Evolutionary conservation across 257 asterid species (phyloP), one percentile per base, ranked within the genome.

Genomic region (Solanum pinnatisectum): DNA sequence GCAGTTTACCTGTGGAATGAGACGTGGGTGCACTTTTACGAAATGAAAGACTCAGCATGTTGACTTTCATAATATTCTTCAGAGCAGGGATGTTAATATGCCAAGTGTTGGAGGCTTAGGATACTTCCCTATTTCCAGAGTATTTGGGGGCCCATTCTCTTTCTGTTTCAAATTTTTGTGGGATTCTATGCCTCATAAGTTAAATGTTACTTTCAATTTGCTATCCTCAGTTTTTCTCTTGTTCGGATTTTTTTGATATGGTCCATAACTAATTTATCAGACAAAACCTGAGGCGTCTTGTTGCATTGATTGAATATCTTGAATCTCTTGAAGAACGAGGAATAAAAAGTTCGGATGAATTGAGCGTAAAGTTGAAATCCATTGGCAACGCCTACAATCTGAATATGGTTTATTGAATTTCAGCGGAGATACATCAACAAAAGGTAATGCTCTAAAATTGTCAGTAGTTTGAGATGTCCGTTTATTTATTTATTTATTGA

Each of bases 261-360:
- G 77, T 89, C 87, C 77, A 87, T 68, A 35, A 86, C 85, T 89
- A 67, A 70, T 56, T 85, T 87, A 42, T 74, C 94, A 96, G 99
- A 88, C 98, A 93, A 90, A 96, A 94, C 88, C 76, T 95, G 92
- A 95, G 99, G 92, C 94, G 93, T 23, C 90, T 95, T 86, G 98
- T 95, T 85, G 95, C 93, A 71, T 87, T 96, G 89, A 95, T 96
- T 90, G 98, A 94, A 88, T 96, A 95, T 88, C 96, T 96, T 13
- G 98, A 96, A 93, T 94, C 96, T 90, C 98, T 96, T 88, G 98
- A 94, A 91, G 98, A 96, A 79, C 92, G 91, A 84, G 98, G 98
- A 82, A 84, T 91, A 73, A 94, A 88, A 86, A 88, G 86, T 87
- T 39, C 90, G 0, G 98, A 94, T 82, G 98, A 94, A 95, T 96